Conservation (phyloP, 768 basidiomycete species). For the Hypsizygus marmoreus region DNA sequence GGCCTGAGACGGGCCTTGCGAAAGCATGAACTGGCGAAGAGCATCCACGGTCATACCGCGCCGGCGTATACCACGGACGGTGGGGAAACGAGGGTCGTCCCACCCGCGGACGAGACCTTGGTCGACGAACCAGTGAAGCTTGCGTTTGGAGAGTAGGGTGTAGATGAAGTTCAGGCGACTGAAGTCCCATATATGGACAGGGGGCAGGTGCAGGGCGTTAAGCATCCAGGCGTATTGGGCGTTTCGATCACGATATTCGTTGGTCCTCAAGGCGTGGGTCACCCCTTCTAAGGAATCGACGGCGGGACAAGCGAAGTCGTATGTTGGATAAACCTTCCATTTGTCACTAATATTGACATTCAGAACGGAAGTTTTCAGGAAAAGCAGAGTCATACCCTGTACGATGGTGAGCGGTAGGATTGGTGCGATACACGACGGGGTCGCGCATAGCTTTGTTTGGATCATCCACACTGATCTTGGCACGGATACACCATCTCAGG, state of each 20-base stretch:
- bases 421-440: slow-evolving; percentile 95
- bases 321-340: slow-evolving; percentile 98
- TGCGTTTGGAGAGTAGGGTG: slow-evolving; percentile 94
- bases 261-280: slow-evolving; percentile 95
- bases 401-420: slow-evolving; percentile 84
- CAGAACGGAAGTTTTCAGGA: background rate
- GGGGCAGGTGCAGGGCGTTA: slow-evolving; percentile 73
- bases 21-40: slow-evolving; percentile 91
- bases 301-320: slow-evolving; percentile 97
- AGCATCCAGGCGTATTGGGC: slow-evolving; percentile 98
- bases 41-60: slow-evolving; percentile 96
- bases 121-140: slow-evolving; percentile 96
- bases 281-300: slow-evolving; percentile 97
- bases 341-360: slow-evolving; percentile 55
- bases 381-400: slow-evolving; percentile 66
- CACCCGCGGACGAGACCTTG: slow-evolving; percentile 86
- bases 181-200: slow-evolving; percentile 95
- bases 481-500: slow-evolving; percentile 89
- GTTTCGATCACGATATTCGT: slow-evolving; percentile 97
- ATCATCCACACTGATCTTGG: slow-evolving; percentile 93
- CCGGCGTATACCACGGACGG: slow-evolving; percentile 95
- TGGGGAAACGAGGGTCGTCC: slow-evolving; percentile 99
- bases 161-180: slow-evolving; percentile 97
- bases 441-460: slow-evolving; percentile 97
- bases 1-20: slow-evolving; percentile 94